Evolutionary conservation across 192 early-diverging fungal genomes (phyloP), one percentile per base, ranked within the genome.

Genomic region (Glomus cerebriforme): DNA sequence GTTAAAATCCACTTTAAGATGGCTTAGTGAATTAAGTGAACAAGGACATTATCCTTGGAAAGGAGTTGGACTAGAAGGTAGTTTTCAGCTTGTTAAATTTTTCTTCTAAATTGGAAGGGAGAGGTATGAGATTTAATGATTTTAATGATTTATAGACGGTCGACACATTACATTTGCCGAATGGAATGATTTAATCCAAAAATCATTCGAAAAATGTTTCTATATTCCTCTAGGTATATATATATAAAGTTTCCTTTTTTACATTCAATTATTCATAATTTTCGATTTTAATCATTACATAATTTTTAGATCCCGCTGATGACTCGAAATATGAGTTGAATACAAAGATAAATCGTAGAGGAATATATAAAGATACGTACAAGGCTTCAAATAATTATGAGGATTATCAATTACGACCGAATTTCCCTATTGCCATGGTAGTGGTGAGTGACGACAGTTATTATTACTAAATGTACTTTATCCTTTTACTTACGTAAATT

Each of bases 361-460:
- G 95, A 47, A 96, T 99, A 59, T 99, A 98, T 85, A 97, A 96
- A 81, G 98, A 99, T 83, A 91, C 91, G 0, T 88, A 89, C 34
- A 92, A 90, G 10, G 87, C 95, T 3, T 87, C 91, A 8, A 81
- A 88, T 15, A 85, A 89, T 7, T 96, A 90, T 85, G 89, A 92
- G 0, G 96, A 97, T 83, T 97, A 96, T 77, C 98, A 98, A 86
- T 86, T 99, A 69, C 88, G 97, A 8, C 96, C 96, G 35, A 99
- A 99, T 82, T 90, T 96, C 73, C 85, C 90, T 54, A 87, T 97
- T 19, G 96, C 97, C 13, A 96, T 99, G 93, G 91, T 90, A 7
- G 94, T 96, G 45, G 76, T 77, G 37, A 34, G 76, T 67, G 3
- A 19, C n/a, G 43, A 37, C 7, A 34, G 1, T 17, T 37, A 27